phyloP scores from a whole-genome alignment of 2,329 filamentous ascomycete species.

The Nemania serpens region DNA sequence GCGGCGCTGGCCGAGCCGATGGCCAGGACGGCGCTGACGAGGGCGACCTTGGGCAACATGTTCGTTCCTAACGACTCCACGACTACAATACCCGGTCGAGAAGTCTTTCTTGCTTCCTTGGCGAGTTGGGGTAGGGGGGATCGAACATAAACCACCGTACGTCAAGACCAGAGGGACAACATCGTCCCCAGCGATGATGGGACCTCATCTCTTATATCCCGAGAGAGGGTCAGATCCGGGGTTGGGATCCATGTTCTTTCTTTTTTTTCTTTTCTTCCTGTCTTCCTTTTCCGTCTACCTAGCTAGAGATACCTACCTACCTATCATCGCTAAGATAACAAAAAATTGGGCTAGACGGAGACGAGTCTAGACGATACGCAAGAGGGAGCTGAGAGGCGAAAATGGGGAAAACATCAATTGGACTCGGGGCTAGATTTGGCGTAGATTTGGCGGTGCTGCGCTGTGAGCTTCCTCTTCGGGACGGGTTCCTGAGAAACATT shows the following conservation, averaged over 20 bases:
- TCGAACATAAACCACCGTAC: constrained; percentile 1
- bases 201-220: constrained; percentile 4
- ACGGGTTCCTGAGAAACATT: not conserved
- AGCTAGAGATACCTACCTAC: too few species aligned
- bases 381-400: constrained; percentile 5
- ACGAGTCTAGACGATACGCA: too few species aligned
- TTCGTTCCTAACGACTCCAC: constrained; percentile 1
- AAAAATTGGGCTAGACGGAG: too few species aligned
- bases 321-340: too few species aligned
- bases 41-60: constrained; percentile 16
- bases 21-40: constrained; percentile 15
- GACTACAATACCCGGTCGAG: too few species aligned
- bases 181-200: not conserved
- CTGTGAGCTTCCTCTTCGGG: constrained; percentile 24
- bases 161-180: not conserved
- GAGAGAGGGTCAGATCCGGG: not conserved
- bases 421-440: constrained; percentile 5
- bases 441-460: constrained; percentile 10
- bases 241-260: not conserved
- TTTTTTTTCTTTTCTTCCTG: not conserved
- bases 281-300: too few species aligned
- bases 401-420: constrained; percentile 6
- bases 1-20: constrained; percentile 16
- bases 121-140: not conserved
- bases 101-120: not conserved